Conservation (phyloP, 192 early-diverging fungal genomes). For the Coemansia sp. region DNA sequence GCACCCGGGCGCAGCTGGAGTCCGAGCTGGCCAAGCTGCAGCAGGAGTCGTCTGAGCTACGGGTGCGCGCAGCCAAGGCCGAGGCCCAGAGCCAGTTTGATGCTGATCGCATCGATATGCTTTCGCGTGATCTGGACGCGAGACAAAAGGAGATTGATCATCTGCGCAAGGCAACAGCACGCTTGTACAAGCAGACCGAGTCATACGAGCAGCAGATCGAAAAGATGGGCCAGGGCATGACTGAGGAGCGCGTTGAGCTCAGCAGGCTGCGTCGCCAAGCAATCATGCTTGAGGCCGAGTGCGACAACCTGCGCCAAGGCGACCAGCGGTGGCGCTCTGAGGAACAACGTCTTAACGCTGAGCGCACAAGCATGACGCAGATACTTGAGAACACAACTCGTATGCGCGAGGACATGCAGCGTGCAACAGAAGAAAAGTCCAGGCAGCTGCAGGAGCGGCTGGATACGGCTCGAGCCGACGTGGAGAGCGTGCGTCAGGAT, state of each 20-base stretch:
- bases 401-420: conserved; percentile 53
- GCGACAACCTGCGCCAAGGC: conserved; percentile 25
- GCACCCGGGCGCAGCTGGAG: conserved; percentile 60
- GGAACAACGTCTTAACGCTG: conserved; percentile 39
- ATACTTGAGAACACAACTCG: conserved; percentile 51
- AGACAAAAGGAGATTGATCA: conserved; percentile 63
- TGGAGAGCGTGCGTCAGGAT: conserved; percentile 25
- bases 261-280: conserved; percentile 55
- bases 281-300: conserved; percentile 59
- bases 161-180: conserved; percentile 60
- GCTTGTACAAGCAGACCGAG: conserved; percentile 54
- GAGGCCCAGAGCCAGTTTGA: conserved; percentile 61
- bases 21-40: conserved; percentile 54
- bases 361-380: conserved; percentile 49
- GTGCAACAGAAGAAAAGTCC: conserved; percentile 27
- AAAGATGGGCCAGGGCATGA: conserved; percentile 53
- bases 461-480: conserved; percentile 25
- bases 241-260: conserved; percentile 54
- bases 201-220: conserved; percentile 65
- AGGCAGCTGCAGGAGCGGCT: conserved; percentile 24
- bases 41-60: conserved; percentile 59
- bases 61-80: conserved; percentile 63
- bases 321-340: conserved; percentile 45
- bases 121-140: conserved; percentile 56
- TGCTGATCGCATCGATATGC: conserved; percentile 64